Conservation (phyloP, 2,329 filamentous ascomycete species). For the Penicillium thymicola region DNA sequence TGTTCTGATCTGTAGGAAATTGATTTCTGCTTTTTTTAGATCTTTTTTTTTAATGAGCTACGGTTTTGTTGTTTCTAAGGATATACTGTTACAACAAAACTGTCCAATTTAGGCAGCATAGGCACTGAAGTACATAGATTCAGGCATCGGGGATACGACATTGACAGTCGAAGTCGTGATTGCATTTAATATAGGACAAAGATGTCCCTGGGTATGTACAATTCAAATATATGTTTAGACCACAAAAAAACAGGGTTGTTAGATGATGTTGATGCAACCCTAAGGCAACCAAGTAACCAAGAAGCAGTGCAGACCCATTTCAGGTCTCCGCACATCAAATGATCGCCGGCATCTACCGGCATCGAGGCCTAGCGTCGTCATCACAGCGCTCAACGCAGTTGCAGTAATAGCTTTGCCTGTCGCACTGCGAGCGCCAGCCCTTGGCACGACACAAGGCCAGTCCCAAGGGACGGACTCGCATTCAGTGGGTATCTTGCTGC, state of each 20-base stretch:
- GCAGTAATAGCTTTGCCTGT: neutral
- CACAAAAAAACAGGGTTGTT: constrained; percentile 1
- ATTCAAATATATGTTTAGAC: constrained; percentile 2
- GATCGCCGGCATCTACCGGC: neutral
- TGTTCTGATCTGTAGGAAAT: neutral
- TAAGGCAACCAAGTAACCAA: constrained; percentile 4
- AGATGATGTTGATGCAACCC: neutral
- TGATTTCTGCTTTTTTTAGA: neutral
- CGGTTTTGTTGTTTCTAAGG: too few relatives aligned
- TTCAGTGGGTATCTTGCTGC: neutral
- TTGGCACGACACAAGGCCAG: neutral
- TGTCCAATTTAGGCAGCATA: neutral
- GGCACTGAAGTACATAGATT: neutral
- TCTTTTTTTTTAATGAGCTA: neutral
- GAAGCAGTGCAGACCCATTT: constrained; percentile 1
- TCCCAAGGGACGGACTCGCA: neutral
- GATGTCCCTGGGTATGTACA: constrained; percentile 14
- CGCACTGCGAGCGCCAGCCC: neutral
- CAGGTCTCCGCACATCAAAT: neutral
- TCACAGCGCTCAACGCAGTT: neutral
- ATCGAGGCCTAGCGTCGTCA: neutral
- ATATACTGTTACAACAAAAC: neutral
- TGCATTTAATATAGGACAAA: neutral
- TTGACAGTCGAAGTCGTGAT: neutral
- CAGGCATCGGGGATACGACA: neutral